Evolutionary conservation across 208 protist genomes (phyloP), one percentile per base, ranked within the genome.

Genomic region (Acanthamoeba royreba): DNA sequence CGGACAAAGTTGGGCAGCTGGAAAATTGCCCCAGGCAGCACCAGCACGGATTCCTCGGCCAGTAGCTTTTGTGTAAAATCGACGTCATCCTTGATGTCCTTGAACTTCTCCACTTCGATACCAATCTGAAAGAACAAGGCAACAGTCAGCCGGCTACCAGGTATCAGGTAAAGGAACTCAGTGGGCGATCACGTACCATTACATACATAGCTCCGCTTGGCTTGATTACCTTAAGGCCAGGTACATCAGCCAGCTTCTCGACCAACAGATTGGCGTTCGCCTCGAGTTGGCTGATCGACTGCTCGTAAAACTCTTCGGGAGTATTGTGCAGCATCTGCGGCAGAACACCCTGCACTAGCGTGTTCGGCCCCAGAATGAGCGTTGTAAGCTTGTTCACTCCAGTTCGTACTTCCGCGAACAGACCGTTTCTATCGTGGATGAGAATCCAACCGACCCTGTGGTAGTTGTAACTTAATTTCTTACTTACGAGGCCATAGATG

Each of bases 121-220:
- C 96, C 94, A 42, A 95, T 83, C 94, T 95, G 72, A 9, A 61
- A 13, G n/a, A 40, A 95, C 49, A 69, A 93, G 35, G 28, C 17
- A 61, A 38, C 46, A 55, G 58, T n/a, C 8, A 93, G 11, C 61
- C 35, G 22, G n/a, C n/a, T n/a, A 13, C 28, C 17, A 83, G 35
- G n/a, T 15, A 83, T 17, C 28, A 83, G n/a, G 69, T n/a, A 2
- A 49, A 31, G 28, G n/a, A 92, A 63, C 9, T 22, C 13, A 9
- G 58, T 0, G 49, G 45, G 1, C 35, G 7, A 7, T 40, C 33
- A 11, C 33, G 13, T n/a, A 99, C 96, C 97, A 98, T 98, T 33
- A 97, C 81, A 93, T 98, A 99, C 98, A 99, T 98, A 53, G 98
- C 95, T 4, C 96, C 98, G 74, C 94, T 93, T 22, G 98, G 98